Percentiles rank a stretch among this genome's conserved stretches.
Evolutionary conservation across 2,329 filamentous ascomycete genomes (phyloP).

Genomic region (Verticillium longisporum): DNA sequence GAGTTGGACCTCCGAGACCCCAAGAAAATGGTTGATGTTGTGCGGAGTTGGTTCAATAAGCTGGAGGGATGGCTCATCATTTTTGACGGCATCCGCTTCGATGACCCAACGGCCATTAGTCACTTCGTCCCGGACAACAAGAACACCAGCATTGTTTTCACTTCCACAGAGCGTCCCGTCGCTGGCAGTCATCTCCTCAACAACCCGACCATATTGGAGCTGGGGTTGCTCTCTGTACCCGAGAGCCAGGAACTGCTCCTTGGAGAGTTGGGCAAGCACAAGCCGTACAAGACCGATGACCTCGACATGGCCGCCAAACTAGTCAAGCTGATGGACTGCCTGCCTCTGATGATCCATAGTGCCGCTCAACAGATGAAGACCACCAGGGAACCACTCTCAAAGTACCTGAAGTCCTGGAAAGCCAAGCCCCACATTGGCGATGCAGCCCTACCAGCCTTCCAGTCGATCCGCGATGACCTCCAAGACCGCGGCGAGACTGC

Average conservation of each 20-base stretch:
- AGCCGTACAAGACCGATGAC: conserved; percentile 48
- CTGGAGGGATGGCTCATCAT: conserved; percentile 61
- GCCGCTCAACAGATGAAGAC: conserved; percentile 55
- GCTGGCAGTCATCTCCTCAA: conserved; percentile 50
- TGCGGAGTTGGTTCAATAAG: conserved; percentile 54
- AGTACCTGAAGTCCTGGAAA: conserved; percentile 51
- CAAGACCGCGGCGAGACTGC: conserved; percentile 38
- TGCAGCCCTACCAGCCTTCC: conserved; percentile 36
- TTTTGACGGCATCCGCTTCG: conserved; percentile 60
- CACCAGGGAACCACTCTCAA: conserved; percentile 53
- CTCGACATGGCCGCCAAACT: conserved; percentile 51
- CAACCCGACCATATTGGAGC: conserved; percentile 49
- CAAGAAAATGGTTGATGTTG: conserved; percentile 45
- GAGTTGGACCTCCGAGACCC: conserved; percentile 28
- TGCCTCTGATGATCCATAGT: conserved; percentile 63
- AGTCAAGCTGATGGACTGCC: conserved; percentile 55
- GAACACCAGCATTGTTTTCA: conserved; percentile 61
- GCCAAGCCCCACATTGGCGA: conserved; percentile 45
- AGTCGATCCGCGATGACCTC: conserved; percentile 41
- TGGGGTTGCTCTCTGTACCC: conserved; percentile 45
- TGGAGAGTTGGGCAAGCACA: conserved; percentile 52
- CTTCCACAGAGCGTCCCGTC: conserved; percentile 54
- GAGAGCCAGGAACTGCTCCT: conserved; percentile 57
- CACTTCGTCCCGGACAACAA: conserved; percentile 58
- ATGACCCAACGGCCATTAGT: conserved; percentile 42